phyloP scores from a whole-genome alignment of 73 alveolate species.

The Symbiodinium pilosum region DNA sequence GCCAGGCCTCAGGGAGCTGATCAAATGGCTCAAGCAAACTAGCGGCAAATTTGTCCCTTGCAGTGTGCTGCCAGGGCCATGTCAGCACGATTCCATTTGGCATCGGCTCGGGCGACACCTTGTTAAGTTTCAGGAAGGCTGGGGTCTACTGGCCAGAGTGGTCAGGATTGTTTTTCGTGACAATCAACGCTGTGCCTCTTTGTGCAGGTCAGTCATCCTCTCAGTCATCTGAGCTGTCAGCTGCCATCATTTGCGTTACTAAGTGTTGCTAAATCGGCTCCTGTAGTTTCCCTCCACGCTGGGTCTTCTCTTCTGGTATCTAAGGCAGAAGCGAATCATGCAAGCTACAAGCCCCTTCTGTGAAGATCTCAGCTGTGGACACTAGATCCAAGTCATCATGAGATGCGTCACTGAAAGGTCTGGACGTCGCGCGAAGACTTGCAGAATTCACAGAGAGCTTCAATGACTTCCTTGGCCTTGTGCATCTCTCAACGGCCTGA shows the following conservation, averaged over 20 bases:
- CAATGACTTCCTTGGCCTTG: not conserved
- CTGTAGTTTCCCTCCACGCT: not conserved
- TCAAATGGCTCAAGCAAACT: too few relatives aligned
- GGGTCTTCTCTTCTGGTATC: not conserved
- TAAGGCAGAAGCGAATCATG: conserved; percentile 48
- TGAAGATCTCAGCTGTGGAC: not conserved
- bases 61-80: not conserved
- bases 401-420: conserved; percentile 1
- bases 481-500: not conserved
- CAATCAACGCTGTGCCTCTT: too few relatives aligned
- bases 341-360: conserved; percentile 19
- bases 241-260: not conserved
- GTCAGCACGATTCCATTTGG: conserved; percentile 11
- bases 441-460: conserved; percentile 10
- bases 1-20: not conserved
- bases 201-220: not conserved
- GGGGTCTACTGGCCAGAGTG: not conserved
- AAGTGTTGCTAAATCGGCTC: too few relatives aligned
- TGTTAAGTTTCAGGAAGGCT: conserved; percentile 29
- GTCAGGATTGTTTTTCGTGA: not conserved
- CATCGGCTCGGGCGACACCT: conserved; percentile 73
- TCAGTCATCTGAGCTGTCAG: not conserved
- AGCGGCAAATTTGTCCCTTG: not conserved
- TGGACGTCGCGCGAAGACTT: conserved; percentile 27
- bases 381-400: not conserved